These are phyloP conservation scores for Cephaloascus fragrans DNA, from an alignment of 805 yeast genomes.

Conservation along the genomic window DNA sequence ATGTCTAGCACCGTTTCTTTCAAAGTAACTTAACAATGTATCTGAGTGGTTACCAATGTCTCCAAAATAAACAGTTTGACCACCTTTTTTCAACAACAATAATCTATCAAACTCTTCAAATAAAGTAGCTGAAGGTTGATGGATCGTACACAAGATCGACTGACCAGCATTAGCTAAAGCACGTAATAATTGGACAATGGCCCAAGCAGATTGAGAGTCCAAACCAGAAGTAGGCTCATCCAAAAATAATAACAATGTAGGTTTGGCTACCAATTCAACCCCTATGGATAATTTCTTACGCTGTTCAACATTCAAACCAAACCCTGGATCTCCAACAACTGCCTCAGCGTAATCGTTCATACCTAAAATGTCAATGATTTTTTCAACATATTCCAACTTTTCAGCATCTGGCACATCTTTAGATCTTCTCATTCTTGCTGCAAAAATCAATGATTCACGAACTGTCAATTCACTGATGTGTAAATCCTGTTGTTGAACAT, in stretches of 20 bases:
- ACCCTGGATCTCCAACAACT: slow-evolving; percentile 69
- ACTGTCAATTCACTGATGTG: slow-evolving; percentile 64
- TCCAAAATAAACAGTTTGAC: slow-evolving; percentile 35
- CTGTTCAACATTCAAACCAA: slow-evolving; percentile 37
- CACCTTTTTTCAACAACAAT: slow-evolving; percentile 39
- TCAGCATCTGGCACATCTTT: slow-evolving; percentile 42
- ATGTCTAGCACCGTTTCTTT: slow-evolving; percentile 33
- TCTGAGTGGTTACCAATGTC: slow-evolving; percentile 24
- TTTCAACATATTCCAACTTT: slow-evolving; percentile 59
- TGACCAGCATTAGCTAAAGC: slow-evolving; percentile 38
- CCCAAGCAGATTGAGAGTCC: slow-evolving; percentile 43
- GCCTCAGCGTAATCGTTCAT: slow-evolving; percentile 70
- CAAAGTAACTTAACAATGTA: slow-evolving; percentile 21
- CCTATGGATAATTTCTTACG: slow-evolving; percentile 34
- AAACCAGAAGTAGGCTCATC: slow-evolving; percentile 48
- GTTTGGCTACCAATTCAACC: slow-evolving; percentile 38
- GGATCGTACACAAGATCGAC: slow-evolving; percentile 45
- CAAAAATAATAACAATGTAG: slow-evolving; percentile 32
- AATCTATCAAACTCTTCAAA: slow-evolving; percentile 38
- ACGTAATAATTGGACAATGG: slow-evolving; percentile 35
- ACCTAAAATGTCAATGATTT: slow-evolving; percentile 54
- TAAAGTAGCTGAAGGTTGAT: slow-evolving; percentile 44
- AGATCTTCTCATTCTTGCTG: slow-evolving; percentile 69
- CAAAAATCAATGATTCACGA: slow-evolving; percentile 62
- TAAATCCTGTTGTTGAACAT: slow-evolving; percentile 74